Evolutionary conservation across 2,329 filamentous ascomycete species (phyloP).

Genomic region (Pestalotiopsis sp.): DNA sequence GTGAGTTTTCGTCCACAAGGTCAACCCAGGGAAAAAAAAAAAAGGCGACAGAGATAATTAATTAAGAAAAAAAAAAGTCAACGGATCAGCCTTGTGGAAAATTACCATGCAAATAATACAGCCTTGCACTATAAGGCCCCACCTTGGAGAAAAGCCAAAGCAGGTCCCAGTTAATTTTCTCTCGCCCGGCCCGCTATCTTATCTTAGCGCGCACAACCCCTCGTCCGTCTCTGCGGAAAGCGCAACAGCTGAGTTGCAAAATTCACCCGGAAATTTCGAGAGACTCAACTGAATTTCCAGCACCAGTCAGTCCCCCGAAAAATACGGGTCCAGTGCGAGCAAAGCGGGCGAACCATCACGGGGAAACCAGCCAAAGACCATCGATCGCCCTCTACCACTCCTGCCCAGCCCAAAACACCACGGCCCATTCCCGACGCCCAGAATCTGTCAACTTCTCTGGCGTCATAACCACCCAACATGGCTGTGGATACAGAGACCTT

Average conservation of each 20-base stretch:
- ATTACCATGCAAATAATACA: background rate
- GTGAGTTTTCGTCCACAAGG: background rate
- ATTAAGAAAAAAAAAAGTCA: background rate
- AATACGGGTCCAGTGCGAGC: slow-evolving; percentile 11
- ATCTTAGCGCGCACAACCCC: slow-evolving; percentile 61
- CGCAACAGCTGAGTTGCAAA: slow-evolving; percentile 42
- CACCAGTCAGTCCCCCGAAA: slow-evolving; percentile 10
- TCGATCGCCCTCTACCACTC: background rate
- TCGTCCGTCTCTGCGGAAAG: slow-evolving; percentile 39
- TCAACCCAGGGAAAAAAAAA: background rate
- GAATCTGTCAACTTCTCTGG: slow-evolving; percentile 18
- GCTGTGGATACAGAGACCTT: slow-evolving; percentile 80
- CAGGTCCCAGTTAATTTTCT: background rate
- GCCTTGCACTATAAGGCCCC: slow-evolving; percentile 7
- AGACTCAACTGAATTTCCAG: background rate
- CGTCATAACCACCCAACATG: slow-evolving; percentile 63
- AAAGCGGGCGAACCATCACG: slow-evolving; percentile 14
- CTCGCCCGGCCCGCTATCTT: slow-evolving; percentile 36
- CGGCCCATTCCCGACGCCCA: slow-evolving; percentile 8
- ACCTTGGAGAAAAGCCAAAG: background rate
- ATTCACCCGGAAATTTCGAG: slow-evolving; percentile 40
- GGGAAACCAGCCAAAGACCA: background rate
- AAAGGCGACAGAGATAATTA: background rate
- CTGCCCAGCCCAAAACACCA: slow-evolving; percentile 12
- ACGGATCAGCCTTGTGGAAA: slow-evolving; percentile 11